A percentile compares a stretch with the other conserved stretches of the same genome.
phyloP scores from a whole-genome alignment of 1,284 basidiomycete species.

The Filobasidium uniguttulatum region DNA sequence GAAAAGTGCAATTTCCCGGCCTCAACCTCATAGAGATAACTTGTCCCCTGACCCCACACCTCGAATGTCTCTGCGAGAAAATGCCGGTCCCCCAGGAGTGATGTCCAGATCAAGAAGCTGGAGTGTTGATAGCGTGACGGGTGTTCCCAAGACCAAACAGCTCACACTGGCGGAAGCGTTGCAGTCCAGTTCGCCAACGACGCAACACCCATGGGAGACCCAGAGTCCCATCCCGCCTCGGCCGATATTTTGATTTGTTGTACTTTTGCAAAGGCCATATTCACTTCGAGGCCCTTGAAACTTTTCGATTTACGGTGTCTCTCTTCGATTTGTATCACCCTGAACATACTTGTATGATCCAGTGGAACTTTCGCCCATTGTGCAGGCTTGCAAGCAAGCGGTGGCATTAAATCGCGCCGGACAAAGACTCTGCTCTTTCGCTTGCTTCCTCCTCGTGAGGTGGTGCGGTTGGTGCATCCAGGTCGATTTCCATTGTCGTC shows the following conservation, averaged over 20 bases:
- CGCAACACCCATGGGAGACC: not conserved
- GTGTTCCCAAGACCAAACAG: not conserved
- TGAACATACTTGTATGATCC: not conserved
- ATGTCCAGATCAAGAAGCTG: not conserved
- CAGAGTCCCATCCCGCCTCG: not conserved
- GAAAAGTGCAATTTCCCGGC: not conserved
- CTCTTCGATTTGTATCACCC: not conserved
- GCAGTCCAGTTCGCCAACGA: not conserved
- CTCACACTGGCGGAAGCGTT: slow-evolving; percentile 8
- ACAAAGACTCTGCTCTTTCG: too few species aligned
- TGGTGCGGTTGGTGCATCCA: too few species aligned
- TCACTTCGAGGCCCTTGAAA: not conserved
- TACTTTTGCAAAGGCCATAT: not conserved
- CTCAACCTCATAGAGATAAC: not conserved
- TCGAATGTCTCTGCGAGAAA: not conserved
- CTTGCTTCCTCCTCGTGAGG: too few species aligned
- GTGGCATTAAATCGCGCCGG: too few species aligned
- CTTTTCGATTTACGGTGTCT: not conserved
- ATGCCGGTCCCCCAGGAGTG: not conserved
- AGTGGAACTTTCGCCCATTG: slow-evolving; percentile 2
- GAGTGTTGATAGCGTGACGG: not conserved
- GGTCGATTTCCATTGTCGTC: too few species aligned
- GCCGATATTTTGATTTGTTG: not conserved
- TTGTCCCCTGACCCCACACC: not conserved
- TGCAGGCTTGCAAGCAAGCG: too few species aligned